Percentiles rank a stretch among this genome's conserved stretches.
Evolutionary conservation across 2,329 filamentous ascomycete species (phyloP).

Genomic region (Monosporascus sp.): DNA sequence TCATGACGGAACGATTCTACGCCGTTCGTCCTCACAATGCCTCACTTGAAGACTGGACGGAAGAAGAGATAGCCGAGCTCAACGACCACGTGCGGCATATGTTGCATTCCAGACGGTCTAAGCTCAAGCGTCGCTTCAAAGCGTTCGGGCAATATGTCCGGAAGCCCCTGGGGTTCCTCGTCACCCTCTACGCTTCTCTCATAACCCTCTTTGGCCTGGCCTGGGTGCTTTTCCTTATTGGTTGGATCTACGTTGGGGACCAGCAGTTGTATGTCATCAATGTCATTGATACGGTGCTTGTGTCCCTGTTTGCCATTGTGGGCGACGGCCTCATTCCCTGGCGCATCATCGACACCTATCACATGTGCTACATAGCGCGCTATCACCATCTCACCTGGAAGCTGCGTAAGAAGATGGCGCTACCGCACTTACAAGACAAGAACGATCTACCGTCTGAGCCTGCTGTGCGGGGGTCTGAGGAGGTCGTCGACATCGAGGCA

Average conservation of each 20-base stretch:
- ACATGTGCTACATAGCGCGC: constrained; percentile 77
- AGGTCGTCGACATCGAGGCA: constrained; percentile 37
- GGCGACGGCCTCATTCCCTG: constrained; percentile 71
- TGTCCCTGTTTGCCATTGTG: constrained; percentile 66
- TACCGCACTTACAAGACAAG: constrained; percentile 61
- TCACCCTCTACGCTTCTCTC: constrained; percentile 76
- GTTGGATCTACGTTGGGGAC: constrained; percentile 79
- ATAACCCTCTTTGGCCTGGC: constrained; percentile 82
- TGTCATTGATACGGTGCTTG: constrained; percentile 65
- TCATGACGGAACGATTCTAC: constrained; percentile 68
- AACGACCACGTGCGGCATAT: constrained; percentile 87
- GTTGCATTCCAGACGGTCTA: constrained; percentile 74
- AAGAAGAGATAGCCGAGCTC: constrained; percentile 68
- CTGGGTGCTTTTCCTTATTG: constrained; percentile 89
- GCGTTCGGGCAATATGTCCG: constrained; percentile 77
- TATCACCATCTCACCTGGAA: constrained; percentile 64
- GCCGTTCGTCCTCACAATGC: constrained; percentile 74
- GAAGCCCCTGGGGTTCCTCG: constrained; percentile 73
- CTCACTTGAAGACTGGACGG: constrained; percentile 68
- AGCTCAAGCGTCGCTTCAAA: constrained; percentile 73
- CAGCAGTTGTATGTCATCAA: constrained; percentile 66
- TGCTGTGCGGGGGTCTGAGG: constrained; percentile 34
- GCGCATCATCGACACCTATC: constrained; percentile 76
- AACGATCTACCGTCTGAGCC: constrained; percentile 58
- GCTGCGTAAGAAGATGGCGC: constrained; percentile 53